Base-by-base conservation (phyloP, 306 rosid genomes). In the Comarum palustre region DNA sequence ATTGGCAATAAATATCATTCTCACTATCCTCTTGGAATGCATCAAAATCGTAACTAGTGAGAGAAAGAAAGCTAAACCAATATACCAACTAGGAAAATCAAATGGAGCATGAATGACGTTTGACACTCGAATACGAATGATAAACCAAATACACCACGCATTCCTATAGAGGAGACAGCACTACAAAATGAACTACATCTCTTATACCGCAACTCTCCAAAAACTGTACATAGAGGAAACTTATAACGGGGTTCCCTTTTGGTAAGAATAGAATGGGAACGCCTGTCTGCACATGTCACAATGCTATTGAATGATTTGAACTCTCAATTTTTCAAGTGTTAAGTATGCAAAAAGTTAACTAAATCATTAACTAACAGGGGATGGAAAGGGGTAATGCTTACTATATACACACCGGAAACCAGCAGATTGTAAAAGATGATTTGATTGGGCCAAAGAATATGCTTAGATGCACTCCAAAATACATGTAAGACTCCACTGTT, bases 21-120 rank as follows among this genome's bases (percentile, higher is more conserved):
- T 32, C 15, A 22, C 25, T 13, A 71, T 25, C 39, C 27, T 22
- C 8, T 14, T 10, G 22, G 14, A 14, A 11, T 17, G 15, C 24
- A 54, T 54, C 63, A 50, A 34, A 34, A 71, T 36, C 14, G 22
- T 34, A 36, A 7, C 4, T 16, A 11, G 42, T 9, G 15, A 27
- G 72, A 66, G 54, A 68, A 45, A 16, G 72, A 68, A 39, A 10
- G 7, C 51, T 6, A n/a, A 69, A 32, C 47, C 46, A 48, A 12
- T 42, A 54, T 24, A 71, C 24, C 24, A 24, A 71, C 25, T n/a
- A 42, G 50, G 19, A 54, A 70, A 3, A 11, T 70, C 73, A 38
- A 52, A 54, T 52, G 74, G 48, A n/a, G 22, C 27, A 54, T 52
- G 74, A 70, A 52, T 52, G 50, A 70, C 10, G 50, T 52, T 70